Evolutionary conservation across 202 grass and related monocot species (phyloP).

Genomic region (Dendrocalamus latiflorus): DNA sequence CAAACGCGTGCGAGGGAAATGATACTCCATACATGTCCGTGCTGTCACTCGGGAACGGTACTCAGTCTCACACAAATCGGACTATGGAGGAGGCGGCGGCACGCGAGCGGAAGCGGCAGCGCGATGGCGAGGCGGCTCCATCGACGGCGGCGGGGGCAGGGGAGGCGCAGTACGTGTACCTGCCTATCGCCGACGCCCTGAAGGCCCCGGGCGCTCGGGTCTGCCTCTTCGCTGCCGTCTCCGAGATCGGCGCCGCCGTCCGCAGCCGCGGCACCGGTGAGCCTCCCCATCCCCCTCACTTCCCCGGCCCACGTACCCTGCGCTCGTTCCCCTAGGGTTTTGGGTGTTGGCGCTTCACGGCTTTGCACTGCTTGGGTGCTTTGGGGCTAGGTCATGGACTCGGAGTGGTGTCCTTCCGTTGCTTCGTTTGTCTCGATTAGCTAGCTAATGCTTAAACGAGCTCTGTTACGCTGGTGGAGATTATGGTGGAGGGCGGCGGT

Average conservation of each 20-base stretch:
- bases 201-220: conserved; percentile 39
- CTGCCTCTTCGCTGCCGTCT: conserved; percentile 45
- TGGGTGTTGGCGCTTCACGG: neutral
- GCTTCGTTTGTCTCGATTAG: neutral
- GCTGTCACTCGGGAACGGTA: neutral
- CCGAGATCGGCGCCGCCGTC: conserved; percentile 33
- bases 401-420: neutral
- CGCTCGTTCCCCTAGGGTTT: neutral
- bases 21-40: neutral
- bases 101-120: conserved; percentile 10
- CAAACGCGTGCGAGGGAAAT: neutral
- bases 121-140: conserved; percentile 10
- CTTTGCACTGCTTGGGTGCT: neutral
- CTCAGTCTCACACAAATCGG: neutral
- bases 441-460: neutral
- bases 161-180: conserved; percentile 41
- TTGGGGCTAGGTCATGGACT: neutral
- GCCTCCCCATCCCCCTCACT: neutral
- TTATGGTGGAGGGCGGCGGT: neutral
- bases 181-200: conserved; percentile 47
- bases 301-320: neutral
- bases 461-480: neutral
- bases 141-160: neutral
- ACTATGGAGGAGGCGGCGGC: conserved; percentile 16
- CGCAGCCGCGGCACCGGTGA: conserved; percentile 65